These are phyloP conservation scores for Colletotrichum truncatum DNA, from an alignment of 2,329 filamentous ascomycete genomes.

Conservation along the genomic window DNA sequence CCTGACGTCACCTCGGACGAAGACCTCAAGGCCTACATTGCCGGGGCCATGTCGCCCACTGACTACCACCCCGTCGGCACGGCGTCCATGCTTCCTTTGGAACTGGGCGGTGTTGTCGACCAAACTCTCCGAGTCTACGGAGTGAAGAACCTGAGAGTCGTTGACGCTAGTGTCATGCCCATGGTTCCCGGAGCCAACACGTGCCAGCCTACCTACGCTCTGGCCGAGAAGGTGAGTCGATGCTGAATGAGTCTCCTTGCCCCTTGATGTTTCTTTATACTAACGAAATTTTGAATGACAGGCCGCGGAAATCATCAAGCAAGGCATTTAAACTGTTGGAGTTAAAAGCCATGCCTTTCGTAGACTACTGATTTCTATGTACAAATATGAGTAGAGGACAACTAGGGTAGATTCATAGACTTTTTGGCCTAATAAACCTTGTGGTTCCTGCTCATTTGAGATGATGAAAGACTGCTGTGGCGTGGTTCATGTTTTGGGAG, in stretches of 20 bases:
- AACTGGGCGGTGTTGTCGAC: constrained; percentile 45
- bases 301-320: constrained; percentile 18
- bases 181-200: constrained; percentile 40
- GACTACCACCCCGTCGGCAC: constrained; percentile 58
- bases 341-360: no score
- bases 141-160: constrained; percentile 36
- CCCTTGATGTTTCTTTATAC: background rate
- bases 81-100: constrained; percentile 56
- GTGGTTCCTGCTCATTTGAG: no score
- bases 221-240: constrained; percentile 41
- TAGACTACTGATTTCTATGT: no score
- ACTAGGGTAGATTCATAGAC: no score
- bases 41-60: constrained; percentile 30
- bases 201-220: constrained; percentile 45
- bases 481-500: no score
- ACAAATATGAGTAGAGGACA: no score
- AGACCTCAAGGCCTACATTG: constrained; percentile 37
- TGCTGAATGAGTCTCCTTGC: background rate
- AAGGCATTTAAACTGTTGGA: constrained; percentile 9
- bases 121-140: constrained; percentile 41
- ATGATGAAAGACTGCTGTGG: no score
- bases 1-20: constrained; percentile 41
- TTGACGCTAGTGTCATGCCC: constrained; percentile 42
- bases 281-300: background rate
- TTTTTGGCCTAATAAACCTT: no score